A percentile compares a stretch with the other conserved stretches of the same genome.
These are phyloP conservation scores for Colletotrichum phormii DNA, from an alignment of 2,329 filamentous ascomycete genomes.

Conservation along the genomic window DNA sequence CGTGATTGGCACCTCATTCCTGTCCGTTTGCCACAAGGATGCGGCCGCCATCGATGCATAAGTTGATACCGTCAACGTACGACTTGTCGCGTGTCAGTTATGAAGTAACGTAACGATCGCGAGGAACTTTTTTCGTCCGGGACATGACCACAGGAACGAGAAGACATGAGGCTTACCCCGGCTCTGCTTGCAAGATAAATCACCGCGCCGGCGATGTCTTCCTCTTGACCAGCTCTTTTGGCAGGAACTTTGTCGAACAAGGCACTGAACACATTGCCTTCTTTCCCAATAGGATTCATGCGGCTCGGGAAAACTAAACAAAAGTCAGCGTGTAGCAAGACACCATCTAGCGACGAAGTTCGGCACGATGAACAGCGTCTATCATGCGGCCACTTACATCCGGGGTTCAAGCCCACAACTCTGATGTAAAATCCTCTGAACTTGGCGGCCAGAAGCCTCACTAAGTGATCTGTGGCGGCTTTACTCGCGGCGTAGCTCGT, in stretches of 20 bases:
- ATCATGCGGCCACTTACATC: slow-evolving; percentile 41
- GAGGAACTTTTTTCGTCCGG: background rate
- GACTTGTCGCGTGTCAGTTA: background rate
- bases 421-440: slow-evolving; percentile 50
- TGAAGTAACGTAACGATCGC: background rate
- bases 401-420: slow-evolving; percentile 47
- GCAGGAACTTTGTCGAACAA: slow-evolving; percentile 48
- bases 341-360: too few relatives aligned
- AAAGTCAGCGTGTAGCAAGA: too few relatives aligned
- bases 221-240: slow-evolving; percentile 44
- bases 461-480: slow-evolving; percentile 63
- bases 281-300: slow-evolving; percentile 47
- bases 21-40: background rate
- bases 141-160: background rate
- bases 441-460: slow-evolving; percentile 60
- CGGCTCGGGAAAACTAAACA: slow-evolving; percentile 46
- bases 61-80: background rate
- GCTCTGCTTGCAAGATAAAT: slow-evolving; percentile 47
- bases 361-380: too few relatives aligned
- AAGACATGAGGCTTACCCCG: slow-evolving; percentile 41
- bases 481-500: slow-evolving; percentile 64
- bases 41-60: slow-evolving; percentile 3
- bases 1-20: background rate
- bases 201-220: slow-evolving; percentile 46
- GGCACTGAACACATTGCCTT: slow-evolving; percentile 46